A percentile compares a stretch with the other conserved stretches of the same genome.
Conservation (phyloP, 345 rosid genomes). For the Lepidium didymum region DNA sequence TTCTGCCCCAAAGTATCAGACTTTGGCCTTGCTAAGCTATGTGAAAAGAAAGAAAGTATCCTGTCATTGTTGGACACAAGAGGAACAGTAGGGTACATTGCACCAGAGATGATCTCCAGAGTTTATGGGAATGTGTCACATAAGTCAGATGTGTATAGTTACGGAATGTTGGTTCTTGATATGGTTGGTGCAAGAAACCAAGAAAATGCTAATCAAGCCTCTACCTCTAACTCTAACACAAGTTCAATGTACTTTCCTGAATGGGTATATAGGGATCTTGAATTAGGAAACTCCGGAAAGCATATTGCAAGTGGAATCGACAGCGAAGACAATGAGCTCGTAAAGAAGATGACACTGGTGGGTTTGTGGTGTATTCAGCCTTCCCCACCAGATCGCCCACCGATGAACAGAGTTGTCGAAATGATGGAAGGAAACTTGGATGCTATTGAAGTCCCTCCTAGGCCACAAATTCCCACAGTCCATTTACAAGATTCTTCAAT, state of each 20-base stretch:
- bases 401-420: constrained; percentile 19
- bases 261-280: constrained; percentile 23
- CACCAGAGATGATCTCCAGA: constrained; percentile 21
- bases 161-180: constrained; percentile 39
- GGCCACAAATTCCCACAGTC: not conserved
- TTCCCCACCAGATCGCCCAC: constrained; percentile 15
- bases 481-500: not conserved
- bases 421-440: constrained; percentile 25
- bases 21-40: constrained; percentile 43
- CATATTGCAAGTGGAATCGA: not conserved
- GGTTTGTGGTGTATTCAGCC: constrained; percentile 31
- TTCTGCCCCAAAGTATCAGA: constrained; percentile 36
- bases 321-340: not conserved
- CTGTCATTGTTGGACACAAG: constrained; percentile 26
- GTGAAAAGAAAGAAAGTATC: constrained; percentile 23
- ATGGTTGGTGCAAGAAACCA: constrained; percentile 23
- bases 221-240: not conserved
- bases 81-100: constrained; percentile 43
- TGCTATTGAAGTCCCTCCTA: constrained; percentile 9
- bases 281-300: not conserved
- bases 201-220: not conserved
- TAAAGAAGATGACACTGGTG: constrained; percentile 21
- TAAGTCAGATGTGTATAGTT: constrained; percentile 41
- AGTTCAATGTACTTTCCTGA: constrained; percentile 33
- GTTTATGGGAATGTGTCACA: constrained; percentile 28